Evolutionary conservation across 352 stramenopile genomes (phyloP).

Genomic region (Phytophthora tubulina): DNA sequence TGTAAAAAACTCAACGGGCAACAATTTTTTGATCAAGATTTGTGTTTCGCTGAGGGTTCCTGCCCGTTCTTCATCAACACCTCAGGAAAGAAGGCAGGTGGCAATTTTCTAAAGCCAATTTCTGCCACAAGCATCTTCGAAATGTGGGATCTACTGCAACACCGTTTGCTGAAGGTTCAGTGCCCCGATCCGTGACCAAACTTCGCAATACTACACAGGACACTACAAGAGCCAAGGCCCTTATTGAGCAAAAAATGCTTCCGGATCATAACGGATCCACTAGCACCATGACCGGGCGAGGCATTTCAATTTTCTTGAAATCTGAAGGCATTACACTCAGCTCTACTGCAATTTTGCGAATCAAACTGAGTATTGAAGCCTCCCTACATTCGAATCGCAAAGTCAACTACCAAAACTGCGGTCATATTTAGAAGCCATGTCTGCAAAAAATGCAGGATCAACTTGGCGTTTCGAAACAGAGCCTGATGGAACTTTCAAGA

Average conservation of each 20-base stretch:
- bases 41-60: neutral
- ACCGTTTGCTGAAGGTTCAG: constrained; percentile 3
- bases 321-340: constrained; percentile 1
- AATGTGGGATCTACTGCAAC: constrained; percentile 13
- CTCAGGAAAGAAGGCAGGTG: neutral
- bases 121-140: constrained; percentile 27
- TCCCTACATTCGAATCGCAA: neutral
- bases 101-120: constrained; percentile 20
- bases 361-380: constrained; percentile 8
- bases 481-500: constrained; percentile 14
- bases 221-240: neutral
- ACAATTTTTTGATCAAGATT: constrained; percentile 18
- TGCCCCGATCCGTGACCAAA: neutral
- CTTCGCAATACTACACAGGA: constrained; percentile 7
- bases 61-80: constrained; percentile 22
- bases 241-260: constrained; percentile 8
- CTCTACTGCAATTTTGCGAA: neutral
- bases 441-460: constrained; percentile 6
- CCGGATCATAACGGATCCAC: constrained; percentile 5
- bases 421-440: neutral
- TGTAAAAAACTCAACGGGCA: constrained; percentile 24
- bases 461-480: constrained; percentile 3
- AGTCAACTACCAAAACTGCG: constrained; percentile 6
- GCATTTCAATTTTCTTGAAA: neutral
- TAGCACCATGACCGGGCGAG: neutral